Conservation (phyloP, 2,329 filamentous ascomycete species). For the Chaetoscypha palmicola region DNA sequence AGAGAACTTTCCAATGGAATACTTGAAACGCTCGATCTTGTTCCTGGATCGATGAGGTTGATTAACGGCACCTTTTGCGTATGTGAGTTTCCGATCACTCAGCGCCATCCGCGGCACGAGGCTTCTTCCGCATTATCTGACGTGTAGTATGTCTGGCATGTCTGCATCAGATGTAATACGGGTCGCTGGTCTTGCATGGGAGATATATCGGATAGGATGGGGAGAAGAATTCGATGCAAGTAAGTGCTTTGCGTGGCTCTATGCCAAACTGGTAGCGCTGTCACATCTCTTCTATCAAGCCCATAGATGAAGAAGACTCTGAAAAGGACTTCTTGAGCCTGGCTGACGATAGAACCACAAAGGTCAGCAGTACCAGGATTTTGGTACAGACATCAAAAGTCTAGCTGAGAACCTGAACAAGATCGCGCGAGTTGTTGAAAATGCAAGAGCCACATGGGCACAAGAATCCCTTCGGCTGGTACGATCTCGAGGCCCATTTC, state of each 20-base stretch:
- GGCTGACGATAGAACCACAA: not conserved
- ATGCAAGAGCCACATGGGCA: conserved; percentile 8
- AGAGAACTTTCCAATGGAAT: too few relatives aligned
- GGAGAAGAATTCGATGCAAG: conserved; percentile 12
- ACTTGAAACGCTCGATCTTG: not conserved
- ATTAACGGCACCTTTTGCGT: not conserved
- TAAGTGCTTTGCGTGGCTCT: conserved; percentile 5
- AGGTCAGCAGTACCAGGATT: conserved; percentile 11
- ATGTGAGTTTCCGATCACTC: conserved; percentile 5
- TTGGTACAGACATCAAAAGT: conserved; percentile 10
- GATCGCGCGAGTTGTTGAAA: conserved; percentile 8
- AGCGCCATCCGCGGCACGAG: not conserved
- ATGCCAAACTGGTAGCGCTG: not conserved
- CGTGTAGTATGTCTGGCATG: not conserved
- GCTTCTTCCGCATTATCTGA: not conserved
- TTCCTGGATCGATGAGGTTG: not conserved
- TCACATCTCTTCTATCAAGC: too few relatives aligned
- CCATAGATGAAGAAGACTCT: too few relatives aligned
- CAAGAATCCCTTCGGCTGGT: conserved; percentile 7
- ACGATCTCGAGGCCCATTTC: conserved; percentile 1
- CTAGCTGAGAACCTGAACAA: conserved; percentile 12
- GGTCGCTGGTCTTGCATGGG: conserved; percentile 8
- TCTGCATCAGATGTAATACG: conserved; percentile 6
- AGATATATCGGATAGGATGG: conserved; percentile 12
- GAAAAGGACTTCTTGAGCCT: not conserved